Percentiles rank a stretch among this genome's conserved stretches.
Conservation (phyloP, 106 monocot genomes). For the Dendrobium officinale region DNA sequence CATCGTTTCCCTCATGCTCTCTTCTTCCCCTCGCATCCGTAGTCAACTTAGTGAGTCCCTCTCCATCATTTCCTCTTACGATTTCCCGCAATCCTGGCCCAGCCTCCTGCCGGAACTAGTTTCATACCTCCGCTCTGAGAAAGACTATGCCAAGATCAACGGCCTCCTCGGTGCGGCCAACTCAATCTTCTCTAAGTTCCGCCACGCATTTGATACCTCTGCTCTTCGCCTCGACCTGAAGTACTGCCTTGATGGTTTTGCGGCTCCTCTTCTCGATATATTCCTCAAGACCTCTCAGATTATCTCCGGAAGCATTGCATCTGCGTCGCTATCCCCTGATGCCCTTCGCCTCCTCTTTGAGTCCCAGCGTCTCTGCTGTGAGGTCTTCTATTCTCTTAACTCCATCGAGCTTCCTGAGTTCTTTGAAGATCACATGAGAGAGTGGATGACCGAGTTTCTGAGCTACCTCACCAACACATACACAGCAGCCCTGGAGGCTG, state of each 20-base stretch:
- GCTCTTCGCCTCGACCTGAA: slow-evolving; percentile 76
- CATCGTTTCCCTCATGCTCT: slow-evolving; percentile 60
- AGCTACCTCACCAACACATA: slow-evolving; percentile 55
- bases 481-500: slow-evolving; percentile 38
- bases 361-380: slow-evolving; percentile 84
- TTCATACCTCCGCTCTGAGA: slow-evolving; percentile 32
- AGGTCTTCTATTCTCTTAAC: slow-evolving; percentile 90
- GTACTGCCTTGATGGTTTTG: slow-evolving; percentile 86
- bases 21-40: slow-evolving; percentile 53
- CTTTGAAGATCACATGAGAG: slow-evolving; percentile 95
- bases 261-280: slow-evolving; percentile 73
- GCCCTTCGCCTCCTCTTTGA: slow-evolving; percentile 46
- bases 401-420: slow-evolving; percentile 90
- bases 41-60: slow-evolving; percentile 73
- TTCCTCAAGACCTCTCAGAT: slow-evolving; percentile 51
- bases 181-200: slow-evolving; percentile 82
- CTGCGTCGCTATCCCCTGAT: slow-evolving; percentile 11
- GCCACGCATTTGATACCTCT: slow-evolving; percentile 55
- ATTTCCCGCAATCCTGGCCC: slow-evolving; percentile 77
- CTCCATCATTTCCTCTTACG: slow-evolving; percentile 46
- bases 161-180: slow-evolving; percentile 63
- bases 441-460: slow-evolving; percentile 89
- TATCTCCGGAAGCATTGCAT: slow-evolving; percentile 21
- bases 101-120: slow-evolving; percentile 80
- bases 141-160: slow-evolving; percentile 47